These are phyloP conservation scores for Batkoa obscura DNA, from an alignment of 371 early-diverging fungal genomes.

Conservation along the genomic window DNA sequence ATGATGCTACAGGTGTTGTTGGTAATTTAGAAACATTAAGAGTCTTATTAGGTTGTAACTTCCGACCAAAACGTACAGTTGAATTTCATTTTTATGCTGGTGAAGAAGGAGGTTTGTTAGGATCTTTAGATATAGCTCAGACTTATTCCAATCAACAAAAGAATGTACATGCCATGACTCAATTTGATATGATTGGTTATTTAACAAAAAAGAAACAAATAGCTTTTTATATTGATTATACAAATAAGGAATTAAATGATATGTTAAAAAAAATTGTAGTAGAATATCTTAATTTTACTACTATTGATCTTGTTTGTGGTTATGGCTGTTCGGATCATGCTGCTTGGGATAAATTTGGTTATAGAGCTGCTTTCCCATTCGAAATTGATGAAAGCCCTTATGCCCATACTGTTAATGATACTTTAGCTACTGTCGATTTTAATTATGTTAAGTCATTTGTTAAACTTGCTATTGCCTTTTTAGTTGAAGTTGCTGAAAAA, in stretches of 20 bases:
- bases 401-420: slow-evolving; percentile 56
- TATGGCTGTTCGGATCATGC: slow-evolving; percentile 72
- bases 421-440: slow-evolving; percentile 47
- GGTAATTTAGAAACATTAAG: slow-evolving; percentile 77
- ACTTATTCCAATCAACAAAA: slow-evolving; percentile 32
- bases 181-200: slow-evolving; percentile 68
- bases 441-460: slow-evolving; percentile 67
- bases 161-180: slow-evolving; percentile 53
- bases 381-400: slow-evolving; percentile 33
- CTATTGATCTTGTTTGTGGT: slow-evolving; percentile 27
- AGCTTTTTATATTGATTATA: slow-evolving; percentile 63
- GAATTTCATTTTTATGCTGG: slow-evolving; percentile 94
- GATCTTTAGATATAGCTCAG: slow-evolving; percentile 65
- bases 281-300: slow-evolving; percentile 7
- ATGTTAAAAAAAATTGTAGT: slow-evolving; percentile 30
- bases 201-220: slow-evolving; percentile 34
- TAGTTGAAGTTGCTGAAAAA: slow-evolving; percentile 38
- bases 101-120: slow-evolving; percentile 74
- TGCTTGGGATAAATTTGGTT: slow-evolving; percentile 67
- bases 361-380: slow-evolving; percentile 58
- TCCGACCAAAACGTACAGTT: slow-evolving; percentile 62
- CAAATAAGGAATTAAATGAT: slow-evolving; percentile 39
- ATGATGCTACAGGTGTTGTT: slow-evolving; percentile 75
- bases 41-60: slow-evolving; percentile 37
- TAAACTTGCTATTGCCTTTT: slow-evolving; percentile 63